Conservation (phyloP, 2,329 filamentous ascomycete genomes). For the Fusarium sp. region DNA sequence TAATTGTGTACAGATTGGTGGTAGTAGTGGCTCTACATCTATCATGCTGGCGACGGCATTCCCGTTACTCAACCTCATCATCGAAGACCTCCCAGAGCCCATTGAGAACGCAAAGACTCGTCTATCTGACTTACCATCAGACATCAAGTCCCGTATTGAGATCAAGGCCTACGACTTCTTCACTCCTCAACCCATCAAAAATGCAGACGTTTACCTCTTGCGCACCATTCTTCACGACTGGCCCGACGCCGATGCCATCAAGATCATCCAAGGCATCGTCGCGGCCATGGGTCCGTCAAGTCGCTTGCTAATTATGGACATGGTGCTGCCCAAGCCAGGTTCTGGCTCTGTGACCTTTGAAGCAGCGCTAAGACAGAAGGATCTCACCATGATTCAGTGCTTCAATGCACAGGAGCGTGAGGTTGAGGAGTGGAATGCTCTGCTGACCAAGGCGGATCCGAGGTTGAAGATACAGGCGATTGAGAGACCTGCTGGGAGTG, state of each 20-base stretch:
- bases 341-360: constrained; percentile 9
- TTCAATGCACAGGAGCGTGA: constrained; percentile 28
- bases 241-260: constrained; percentile 47
- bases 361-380: constrained; percentile 17
- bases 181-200: constrained; percentile 42
- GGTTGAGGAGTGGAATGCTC: constrained; percentile 17
- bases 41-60: constrained; percentile 43
- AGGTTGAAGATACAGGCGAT: constrained; percentile 11
- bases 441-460: constrained; percentile 4
- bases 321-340: constrained; percentile 27
- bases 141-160: constrained; percentile 35
- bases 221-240: constrained; percentile 48
- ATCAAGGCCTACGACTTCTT: constrained; percentile 47
- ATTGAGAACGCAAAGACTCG: constrained; percentile 11
- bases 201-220: constrained; percentile 46
- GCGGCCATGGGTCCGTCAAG: constrained; percentile 1
- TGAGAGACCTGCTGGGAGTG: constrained; percentile 20
- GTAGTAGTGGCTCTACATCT: constrained; percentile 8
- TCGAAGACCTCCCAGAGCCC: constrained; percentile 46
- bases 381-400: constrained; percentile 36
- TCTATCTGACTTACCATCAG: constrained; percentile 17
- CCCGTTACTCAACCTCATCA: constrained; percentile 46
- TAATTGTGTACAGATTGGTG: constrained; percentile 9
- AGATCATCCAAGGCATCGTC: constrained; percentile 38
- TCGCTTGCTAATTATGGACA: constrained; percentile 34